Evolutionary conservation across 331 rosid species (phyloP).

Genomic region (Arachis monticola): DNA sequence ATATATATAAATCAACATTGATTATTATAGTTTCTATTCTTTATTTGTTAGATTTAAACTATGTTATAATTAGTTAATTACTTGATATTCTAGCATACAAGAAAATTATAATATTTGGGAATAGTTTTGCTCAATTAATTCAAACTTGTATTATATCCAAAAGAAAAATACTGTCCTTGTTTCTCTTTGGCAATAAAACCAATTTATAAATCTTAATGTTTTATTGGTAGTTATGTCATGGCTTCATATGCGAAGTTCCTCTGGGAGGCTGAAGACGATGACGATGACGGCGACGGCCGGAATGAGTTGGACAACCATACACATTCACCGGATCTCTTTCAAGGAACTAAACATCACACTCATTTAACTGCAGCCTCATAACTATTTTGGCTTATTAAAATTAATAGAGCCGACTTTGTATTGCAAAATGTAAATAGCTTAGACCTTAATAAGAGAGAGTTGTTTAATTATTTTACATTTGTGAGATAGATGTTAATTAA

Average conservation of each 20-base stretch:
- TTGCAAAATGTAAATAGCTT: slow-evolving; percentile 35
- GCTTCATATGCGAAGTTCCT: slow-evolving; percentile 89
- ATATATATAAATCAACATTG: neutral
- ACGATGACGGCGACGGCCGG: slow-evolving; percentile 25
- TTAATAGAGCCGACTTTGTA: neutral
- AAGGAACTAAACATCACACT: slow-evolving; percentile 50
- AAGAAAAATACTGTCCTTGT: neutral
- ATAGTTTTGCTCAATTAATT: too few species aligned
- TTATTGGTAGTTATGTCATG: slow-evolving; percentile 64
- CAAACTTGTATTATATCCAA: neutral
- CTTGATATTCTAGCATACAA: too few species aligned
- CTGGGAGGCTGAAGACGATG: slow-evolving; percentile 76
- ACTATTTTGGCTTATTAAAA: neutral
- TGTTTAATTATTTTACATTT: neutral
- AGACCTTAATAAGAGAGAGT: neutral
- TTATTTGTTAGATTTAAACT: neutral
- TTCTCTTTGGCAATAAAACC: slow-evolving; percentile 28
- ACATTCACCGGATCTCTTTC: slow-evolving; percentile 38
- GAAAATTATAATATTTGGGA: too few species aligned
- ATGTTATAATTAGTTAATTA: neutral
- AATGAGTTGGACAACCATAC: slow-evolving; percentile 41
- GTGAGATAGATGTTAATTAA: too few species aligned
- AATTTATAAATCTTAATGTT: neutral
- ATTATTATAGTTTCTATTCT: slow-evolving; percentile 5
- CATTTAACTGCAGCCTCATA: slow-evolving; percentile 56